These are phyloP conservation scores for Tetrahymena thermophila DNA, from an alignment of 73 alveolate species.

Conservation along the genomic window DNA sequence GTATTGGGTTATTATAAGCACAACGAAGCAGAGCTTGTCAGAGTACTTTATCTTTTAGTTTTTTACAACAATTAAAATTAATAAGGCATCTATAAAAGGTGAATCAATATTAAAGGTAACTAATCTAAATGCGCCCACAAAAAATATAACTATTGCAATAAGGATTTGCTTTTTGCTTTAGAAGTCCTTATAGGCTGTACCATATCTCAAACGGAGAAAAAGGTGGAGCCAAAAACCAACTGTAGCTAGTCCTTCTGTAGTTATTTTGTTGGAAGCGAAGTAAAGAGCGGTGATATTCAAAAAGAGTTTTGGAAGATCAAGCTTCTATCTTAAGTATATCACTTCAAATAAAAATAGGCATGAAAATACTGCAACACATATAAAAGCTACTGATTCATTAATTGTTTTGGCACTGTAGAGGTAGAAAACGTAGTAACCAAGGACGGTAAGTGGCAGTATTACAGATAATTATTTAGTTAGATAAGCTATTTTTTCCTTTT, in stretches of 20 bases:
- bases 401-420: neutral
- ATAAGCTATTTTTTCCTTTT: neutral
- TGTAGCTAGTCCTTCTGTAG: neutral
- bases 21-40: neutral
- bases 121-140: neutral
- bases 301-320: neutral
- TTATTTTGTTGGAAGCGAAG: neutral
- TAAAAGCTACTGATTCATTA: neutral
- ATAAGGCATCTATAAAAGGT: neutral
- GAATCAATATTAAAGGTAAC: neutral
- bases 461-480: neutral
- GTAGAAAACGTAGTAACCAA: neutral
- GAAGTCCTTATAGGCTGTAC: neutral
- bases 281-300: neutral
- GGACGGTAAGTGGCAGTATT: neutral
- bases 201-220: neutral
- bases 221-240: neutral
- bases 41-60: neutral
- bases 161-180: neutral
- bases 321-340: neutral
- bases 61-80: neutral
- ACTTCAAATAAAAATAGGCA: neutral
- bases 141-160: neutral
- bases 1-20: neutral
- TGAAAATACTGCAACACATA: neutral